Conservation (phyloP, 352 stramenopile genomes). For the Phytophthora boehmeriae region DNA sequence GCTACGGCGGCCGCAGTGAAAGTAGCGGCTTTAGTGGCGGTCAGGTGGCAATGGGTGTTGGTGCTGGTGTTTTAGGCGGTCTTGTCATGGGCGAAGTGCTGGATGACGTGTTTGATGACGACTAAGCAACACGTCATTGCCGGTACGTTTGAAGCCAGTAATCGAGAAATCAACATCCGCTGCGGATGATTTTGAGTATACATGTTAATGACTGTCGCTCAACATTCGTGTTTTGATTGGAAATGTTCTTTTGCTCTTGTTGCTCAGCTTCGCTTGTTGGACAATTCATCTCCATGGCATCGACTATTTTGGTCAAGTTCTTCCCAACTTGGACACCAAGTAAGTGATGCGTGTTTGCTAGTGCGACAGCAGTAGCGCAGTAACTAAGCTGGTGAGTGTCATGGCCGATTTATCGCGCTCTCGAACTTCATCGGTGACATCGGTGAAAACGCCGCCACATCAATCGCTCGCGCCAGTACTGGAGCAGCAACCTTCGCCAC, state of each 20-base stretch:
- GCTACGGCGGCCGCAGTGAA: conserved; percentile 6
- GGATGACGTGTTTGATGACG: conserved; percentile 56
- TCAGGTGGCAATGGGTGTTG: conserved; percentile 73
- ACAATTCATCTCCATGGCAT: no score
- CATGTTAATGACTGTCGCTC: no score
- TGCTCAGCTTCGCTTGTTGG: no score
- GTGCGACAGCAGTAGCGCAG: conserved; percentile 1
- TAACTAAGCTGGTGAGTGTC: not conserved
- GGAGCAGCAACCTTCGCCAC: conserved; percentile 20
- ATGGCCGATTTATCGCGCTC: conserved; percentile 23
- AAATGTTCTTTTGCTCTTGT: no score
- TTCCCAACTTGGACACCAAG: not conserved
- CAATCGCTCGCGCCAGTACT: conserved; percentile 17
- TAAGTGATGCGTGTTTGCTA: not conserved
- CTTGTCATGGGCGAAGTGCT: conserved; percentile 74
- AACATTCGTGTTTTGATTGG: no score
- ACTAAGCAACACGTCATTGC: not conserved
- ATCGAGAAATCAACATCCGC: no score
- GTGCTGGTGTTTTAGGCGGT: conserved; percentile 71
- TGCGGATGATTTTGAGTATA: no score
- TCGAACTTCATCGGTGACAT: not conserved
- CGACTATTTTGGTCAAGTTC: not conserved
- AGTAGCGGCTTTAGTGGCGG: conserved; percentile 41
- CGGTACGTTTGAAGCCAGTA: no score
- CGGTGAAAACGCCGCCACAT: conserved; percentile 16